Evolutionary conservation across 345 rosid genomes (phyloP).

Genomic region (Citrus mangshanensis): DNA sequence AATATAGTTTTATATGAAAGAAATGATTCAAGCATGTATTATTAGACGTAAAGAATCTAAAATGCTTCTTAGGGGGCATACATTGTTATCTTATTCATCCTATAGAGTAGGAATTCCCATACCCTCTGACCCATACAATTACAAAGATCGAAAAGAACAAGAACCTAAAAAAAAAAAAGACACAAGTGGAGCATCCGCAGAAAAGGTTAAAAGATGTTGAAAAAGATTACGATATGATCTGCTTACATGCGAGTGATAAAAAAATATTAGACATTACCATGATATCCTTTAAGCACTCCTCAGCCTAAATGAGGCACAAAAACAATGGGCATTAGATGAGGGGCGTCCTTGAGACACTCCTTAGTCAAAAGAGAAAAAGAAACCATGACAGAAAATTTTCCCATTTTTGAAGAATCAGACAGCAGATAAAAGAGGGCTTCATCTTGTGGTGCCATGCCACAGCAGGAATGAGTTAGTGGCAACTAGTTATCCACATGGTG

Average conservation of each 20-base stretch:
- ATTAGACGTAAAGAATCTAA: neutral
- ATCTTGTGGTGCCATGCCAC: neutral
- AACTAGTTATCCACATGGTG: neutral
- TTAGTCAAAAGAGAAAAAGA: neutral
- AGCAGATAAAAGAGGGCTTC: neutral
- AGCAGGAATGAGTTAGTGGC: neutral
- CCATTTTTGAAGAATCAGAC: slow-evolving; percentile 6
- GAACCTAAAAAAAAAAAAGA: neutral
- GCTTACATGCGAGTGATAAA: neutral
- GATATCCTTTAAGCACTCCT: neutral
- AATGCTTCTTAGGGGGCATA: neutral
- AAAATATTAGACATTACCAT: neutral
- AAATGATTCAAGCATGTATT: neutral
- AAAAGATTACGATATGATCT: neutral
- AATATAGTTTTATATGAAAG: neutral
- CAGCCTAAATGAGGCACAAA: neutral
- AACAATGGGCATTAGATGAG: neutral
- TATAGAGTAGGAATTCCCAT: neutral
- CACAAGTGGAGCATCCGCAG: neutral
- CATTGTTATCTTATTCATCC: neutral
- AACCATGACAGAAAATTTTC: neutral
- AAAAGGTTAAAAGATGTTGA: neutral
- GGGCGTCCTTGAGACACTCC: neutral
- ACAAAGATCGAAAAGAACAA: neutral
- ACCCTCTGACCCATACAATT: neutral